phyloP scores from a whole-genome alignment of 768 basidiomycete genomes.

The Leccinum pellstonianum region DNA sequence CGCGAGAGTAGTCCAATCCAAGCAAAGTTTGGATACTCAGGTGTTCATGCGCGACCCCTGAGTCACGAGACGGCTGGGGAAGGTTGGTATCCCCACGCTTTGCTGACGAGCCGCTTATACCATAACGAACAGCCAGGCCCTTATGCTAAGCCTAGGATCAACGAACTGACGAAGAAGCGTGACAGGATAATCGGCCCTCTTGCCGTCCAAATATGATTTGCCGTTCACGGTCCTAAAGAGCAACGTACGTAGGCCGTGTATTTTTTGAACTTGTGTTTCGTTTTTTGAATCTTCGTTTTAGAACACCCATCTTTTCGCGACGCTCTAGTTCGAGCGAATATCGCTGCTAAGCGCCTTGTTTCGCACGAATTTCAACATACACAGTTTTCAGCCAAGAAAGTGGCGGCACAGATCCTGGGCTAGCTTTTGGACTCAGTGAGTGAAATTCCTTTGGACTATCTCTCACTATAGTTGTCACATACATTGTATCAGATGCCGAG shows the following conservation, averaged over 20 bases:
- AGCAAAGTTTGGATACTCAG: no score
- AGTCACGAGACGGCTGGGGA: no score
- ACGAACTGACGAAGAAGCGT: constrained; percentile 7
- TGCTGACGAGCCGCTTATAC: no score
- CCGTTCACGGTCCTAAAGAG: constrained; percentile 6
- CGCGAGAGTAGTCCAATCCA: no score
- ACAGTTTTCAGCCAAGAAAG: background rate
- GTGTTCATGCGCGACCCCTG: no score
- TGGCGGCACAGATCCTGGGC: background rate
- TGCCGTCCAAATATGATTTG: constrained; percentile 22
- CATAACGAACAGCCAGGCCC: no score
- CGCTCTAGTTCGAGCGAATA: constrained; percentile 15
- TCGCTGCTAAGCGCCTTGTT: constrained; percentile 19
- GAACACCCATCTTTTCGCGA: constrained; percentile 8
- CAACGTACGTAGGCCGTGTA: constrained; percentile 2
- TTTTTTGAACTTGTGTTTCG: background rate
- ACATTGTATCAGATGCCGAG: constrained; percentile 2
- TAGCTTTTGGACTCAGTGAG: constrained; percentile 22
- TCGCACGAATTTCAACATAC: constrained; percentile 1
- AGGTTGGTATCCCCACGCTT: no score
- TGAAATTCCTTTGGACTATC: background rate
- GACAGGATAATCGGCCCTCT: constrained; percentile 16
- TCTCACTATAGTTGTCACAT: background rate
- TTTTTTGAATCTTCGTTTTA: background rate
- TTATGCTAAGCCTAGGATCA: constrained; percentile 10